These are phyloP conservation scores for Bryoglossum gracile DNA, from an alignment of 495 filamentous ascomycete genomes.

Conservation along the genomic window DNA sequence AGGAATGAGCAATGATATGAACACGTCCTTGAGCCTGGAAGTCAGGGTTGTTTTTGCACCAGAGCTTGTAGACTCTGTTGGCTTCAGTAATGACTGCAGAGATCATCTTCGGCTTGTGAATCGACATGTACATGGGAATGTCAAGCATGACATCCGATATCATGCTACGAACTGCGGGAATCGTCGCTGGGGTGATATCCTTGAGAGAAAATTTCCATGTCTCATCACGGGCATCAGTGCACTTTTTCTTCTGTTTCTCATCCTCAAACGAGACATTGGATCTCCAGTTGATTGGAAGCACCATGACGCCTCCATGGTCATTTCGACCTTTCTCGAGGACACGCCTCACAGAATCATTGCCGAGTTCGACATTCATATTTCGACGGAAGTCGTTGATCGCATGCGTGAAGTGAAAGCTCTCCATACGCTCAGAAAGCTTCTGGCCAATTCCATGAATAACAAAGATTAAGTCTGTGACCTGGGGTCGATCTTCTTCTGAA, in stretches of 20 bases:
- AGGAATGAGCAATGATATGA: conserved; percentile 86
- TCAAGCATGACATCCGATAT: conserved; percentile 97
- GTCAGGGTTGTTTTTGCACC: conserved; percentile 85
- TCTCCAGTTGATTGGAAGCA: conserved; percentile 73
- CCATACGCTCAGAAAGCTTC: conserved; percentile 90
- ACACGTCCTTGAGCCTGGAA: conserved; percentile 77
- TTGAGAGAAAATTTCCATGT: conserved; percentile 60
- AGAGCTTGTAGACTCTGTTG: conserved; percentile 86
- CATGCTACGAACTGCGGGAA: conserved; percentile 80
- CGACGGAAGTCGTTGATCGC: conserved; percentile 88
- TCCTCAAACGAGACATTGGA: conserved; percentile 80
- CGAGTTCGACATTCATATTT: conserved; percentile 76
- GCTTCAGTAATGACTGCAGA: conserved; percentile 83
- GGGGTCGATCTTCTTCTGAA: conserved; percentile 57
- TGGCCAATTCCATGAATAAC: conserved; percentile 96
- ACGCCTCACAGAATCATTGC: conserved; percentile 61
- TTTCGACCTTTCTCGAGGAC: conserved; percentile 63
- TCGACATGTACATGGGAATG: conserved; percentile 92
- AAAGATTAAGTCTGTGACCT: conserved; percentile 79
- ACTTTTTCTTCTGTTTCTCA: conserved; percentile 44
- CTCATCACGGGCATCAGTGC: conserved; percentile 43
- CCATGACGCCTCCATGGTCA: conserved; percentile 54
- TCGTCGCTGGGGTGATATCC: conserved; percentile 86
- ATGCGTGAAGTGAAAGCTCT: conserved; percentile 95
- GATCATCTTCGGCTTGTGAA: conserved; percentile 93